Base-by-base conservation (phyloP, 768 basidiomycete species). In the Suillus occidentalis region DNA sequence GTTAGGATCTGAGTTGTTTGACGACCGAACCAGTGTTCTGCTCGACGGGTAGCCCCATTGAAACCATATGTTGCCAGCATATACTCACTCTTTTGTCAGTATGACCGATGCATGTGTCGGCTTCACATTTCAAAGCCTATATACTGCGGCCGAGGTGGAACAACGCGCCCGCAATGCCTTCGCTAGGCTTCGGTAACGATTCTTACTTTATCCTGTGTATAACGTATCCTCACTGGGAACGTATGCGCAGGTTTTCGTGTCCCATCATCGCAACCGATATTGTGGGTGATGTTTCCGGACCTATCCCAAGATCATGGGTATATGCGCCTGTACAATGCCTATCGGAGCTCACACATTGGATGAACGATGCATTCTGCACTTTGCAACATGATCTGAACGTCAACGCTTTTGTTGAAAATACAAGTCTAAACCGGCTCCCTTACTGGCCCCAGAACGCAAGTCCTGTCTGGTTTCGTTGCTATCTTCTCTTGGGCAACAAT, bases 321-420 rank as follows among this genome's bases (percentile, higher is more conserved):
- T 73, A 75, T 42, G 65, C 60, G 25, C 70, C 73, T 25, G 18
- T 73, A 65, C 34, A 40, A 39, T 37, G 53, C 9, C 10, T 34
- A 25, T 60, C 63, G 25, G 70, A 70, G 57, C 68, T 72, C 16
- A 45, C 70, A 39, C 63, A 60, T 10, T 73, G 73, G 73, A 68
- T 71, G 42, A 12, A 75, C 50, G 56, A 71, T 25, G 64, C 70
- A 7, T 43, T 75, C 50, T 63, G 39, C 10, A 60, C 68, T 7
- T 65, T 73, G 43, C 62, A 69, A 7, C 66, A 25, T 8, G 65
- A 67, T 36, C 64, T 73, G n/a, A 42, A 73, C 31, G 2, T 65
- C 7, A 31, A 65, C 25, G 55, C 49, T 37, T 75, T 75, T 14
- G 13, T 73, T 28, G 64, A 66, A 47, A 52, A 47, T 49, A 66